Conservation (phyloP, 192 early-diverging fungal genomes). For the Mortierella hygrophila region DNA sequence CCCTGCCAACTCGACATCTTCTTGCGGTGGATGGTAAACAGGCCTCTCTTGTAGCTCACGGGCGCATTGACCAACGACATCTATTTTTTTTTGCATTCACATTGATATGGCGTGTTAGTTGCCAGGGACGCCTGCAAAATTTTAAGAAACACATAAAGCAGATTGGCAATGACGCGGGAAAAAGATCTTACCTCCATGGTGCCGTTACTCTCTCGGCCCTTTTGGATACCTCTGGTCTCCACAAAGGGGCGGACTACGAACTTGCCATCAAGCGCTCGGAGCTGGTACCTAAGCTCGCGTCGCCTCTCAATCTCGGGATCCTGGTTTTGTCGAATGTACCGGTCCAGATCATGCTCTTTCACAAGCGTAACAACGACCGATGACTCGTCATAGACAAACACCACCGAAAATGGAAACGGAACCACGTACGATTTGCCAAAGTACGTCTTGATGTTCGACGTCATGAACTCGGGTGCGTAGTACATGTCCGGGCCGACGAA, state of each 20-base stretch:
- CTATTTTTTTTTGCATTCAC: background rate
- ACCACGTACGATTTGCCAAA: conserved; percentile 74
- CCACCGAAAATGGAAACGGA: conserved; percentile 77
- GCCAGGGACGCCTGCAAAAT: no score
- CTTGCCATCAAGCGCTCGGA: conserved; percentile 73
- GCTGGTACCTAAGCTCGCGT: conserved; percentile 62
- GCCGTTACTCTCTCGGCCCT: conserved; percentile 31
- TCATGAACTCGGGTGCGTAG: conserved; percentile 66
- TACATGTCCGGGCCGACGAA: conserved; percentile 77
- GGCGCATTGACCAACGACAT: conserved; percentile 51
- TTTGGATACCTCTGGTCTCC: conserved; percentile 30
- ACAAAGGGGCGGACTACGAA: conserved; percentile 65
- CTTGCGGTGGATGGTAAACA: conserved; percentile 63
- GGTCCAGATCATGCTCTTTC: conserved; percentile 63
- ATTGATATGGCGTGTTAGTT: background rate
- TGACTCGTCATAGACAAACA: conserved; percentile 75
- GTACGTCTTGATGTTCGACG: conserved; percentile 64
- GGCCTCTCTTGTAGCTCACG: conserved; percentile 60
- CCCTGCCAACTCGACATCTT: conserved; percentile 55
- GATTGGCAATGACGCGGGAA: background rate
- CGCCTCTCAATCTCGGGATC: conserved; percentile 59
- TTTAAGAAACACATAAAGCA: background rate
- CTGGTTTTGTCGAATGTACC: conserved; percentile 68
- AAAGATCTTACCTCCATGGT: conserved; percentile 36
- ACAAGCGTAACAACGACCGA: conserved; percentile 62